Base-by-base conservation (phyloP, 2,329 filamentous ascomycete genomes). In the Fusarium dimerum region DNA sequence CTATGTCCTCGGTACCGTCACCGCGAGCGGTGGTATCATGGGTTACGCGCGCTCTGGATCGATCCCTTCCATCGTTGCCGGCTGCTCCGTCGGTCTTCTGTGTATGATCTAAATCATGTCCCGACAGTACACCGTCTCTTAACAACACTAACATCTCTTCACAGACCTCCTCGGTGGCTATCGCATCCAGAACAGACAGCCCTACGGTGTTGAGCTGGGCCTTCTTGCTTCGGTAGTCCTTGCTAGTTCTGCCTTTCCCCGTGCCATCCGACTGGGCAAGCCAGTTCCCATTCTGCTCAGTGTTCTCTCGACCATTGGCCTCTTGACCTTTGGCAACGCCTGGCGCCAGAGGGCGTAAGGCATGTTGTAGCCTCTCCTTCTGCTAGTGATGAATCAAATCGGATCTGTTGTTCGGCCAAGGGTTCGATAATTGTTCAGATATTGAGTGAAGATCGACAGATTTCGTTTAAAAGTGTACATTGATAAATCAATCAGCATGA, bases 141-240 rank as follows among this genome's bases (percentile, higher is more conserved):
- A 5, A 26, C 42, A 42, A 15, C 26, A 18, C 57, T 58, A 42
- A 60, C 45, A 16, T 18, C 39, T 32, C 12, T 15, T 26, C 10
- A 36, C 57, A 84, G 82, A 99, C 73, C 86, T 85, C 20, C 78
- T 96, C 41, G 90, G 91, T 57, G 92, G 88, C 59, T 86, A 89
- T 67, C 89, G 92, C 53, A 86, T 96, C 57, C 86, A 88, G 64
- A 86, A 85, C 64, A 78, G 81, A 55, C 82, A 91, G 69, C 71
- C 89, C 3, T 96, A 94, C 71, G 94, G 93, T 57, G 76, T 95
- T 62, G 94, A 97, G 74, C 78, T 96, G 41, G 90, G 88, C n/a
- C 81, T 99, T 10, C 78, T 97, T 41, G 94, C 94, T 5, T 96
- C 90, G 1, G 66, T 91, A n/a, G 76, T 97, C 26, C 81, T 99